Evolutionary conservation across 2,329 filamentous ascomycete species (phyloP).

Genomic region (Sordariomycetes sp.): DNA sequence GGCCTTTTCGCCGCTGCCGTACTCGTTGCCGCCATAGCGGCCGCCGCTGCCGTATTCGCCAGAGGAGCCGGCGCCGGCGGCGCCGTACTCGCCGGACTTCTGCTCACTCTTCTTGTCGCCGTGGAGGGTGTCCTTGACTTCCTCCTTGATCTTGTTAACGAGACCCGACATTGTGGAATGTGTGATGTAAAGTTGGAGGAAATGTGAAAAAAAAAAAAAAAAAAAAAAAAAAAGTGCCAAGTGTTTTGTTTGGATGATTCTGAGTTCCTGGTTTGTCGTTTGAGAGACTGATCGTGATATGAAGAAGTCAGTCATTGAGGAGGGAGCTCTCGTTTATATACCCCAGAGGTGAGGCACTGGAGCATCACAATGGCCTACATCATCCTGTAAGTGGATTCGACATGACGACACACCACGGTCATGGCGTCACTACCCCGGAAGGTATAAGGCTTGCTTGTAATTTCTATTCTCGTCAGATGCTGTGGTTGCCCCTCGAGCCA

Average conservation of each 20-base stretch:
- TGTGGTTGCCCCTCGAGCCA: not conserved
- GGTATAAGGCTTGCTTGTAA: not conserved
- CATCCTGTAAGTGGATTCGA: not conserved
- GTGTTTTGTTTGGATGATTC: not conserved
- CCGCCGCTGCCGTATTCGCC: conserved; percentile 1
- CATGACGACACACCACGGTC: not conserved
- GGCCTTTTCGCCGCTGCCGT: not conserved
- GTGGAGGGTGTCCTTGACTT: not conserved
- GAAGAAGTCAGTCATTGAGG: not conserved
- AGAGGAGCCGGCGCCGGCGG: not conserved
- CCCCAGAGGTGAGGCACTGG: not conserved
- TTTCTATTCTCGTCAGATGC: not conserved
- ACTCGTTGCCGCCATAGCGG: not conserved
- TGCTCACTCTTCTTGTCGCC: not conserved
- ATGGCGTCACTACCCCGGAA: not conserved
- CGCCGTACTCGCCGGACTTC: not conserved
- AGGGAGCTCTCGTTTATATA: not conserved
- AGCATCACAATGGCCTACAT: not conserved
- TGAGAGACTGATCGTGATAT: not conserved
- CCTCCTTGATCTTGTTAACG: conserved; percentile 1
- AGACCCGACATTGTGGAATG: conserved; percentile 1
- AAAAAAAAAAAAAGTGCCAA: not conserved
- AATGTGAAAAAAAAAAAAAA: not conserved
- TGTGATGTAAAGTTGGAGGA: too few species aligned
- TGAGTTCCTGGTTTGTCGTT: not conserved